Evolutionary conservation across 306 rosid species (phyloP).

Genomic region (Ceratonia siliqua): DNA sequence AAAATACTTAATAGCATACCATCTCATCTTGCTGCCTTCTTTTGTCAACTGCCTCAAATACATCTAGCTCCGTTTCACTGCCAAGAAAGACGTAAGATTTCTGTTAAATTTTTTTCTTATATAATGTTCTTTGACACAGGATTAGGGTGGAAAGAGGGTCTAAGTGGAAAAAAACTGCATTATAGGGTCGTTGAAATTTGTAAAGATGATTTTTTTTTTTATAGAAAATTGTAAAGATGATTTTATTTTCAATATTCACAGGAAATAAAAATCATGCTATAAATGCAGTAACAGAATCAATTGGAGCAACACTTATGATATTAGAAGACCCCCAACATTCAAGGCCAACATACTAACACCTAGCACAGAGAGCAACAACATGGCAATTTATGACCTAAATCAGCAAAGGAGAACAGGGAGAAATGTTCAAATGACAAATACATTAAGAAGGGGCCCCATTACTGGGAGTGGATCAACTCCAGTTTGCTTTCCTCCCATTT

Average conservation of each 20-base stretch:
- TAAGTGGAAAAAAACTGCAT: neutral
- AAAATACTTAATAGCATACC: conserved; percentile 54
- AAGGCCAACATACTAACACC: conserved; percentile 1
- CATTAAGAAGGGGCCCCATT: neutral
- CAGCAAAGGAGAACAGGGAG: neutral
- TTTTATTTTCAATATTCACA: neutral
- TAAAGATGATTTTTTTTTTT: neutral
- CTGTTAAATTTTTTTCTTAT: conserved; percentile 4
- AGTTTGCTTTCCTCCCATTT: neutral
- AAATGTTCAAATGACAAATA: conserved; percentile 26
- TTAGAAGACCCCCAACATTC: conserved; percentile 21
- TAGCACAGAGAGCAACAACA: conserved; percentile 6
- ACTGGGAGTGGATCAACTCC: neutral
- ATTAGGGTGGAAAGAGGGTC: conserved; percentile 1
- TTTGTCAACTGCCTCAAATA: conserved; percentile 87
- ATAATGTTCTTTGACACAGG: neutral
- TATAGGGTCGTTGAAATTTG: neutral
- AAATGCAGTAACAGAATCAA: conserved; percentile 17
- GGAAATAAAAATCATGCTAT: neutral
- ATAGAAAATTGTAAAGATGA: neutral
- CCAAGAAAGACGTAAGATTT: conserved; percentile 33
- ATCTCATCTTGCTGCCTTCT: conserved; percentile 73
- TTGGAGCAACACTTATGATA: neutral
- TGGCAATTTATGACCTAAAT: conserved; percentile 18
- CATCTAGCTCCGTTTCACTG: conserved; percentile 96